Percentiles rank a stretch among this genome's conserved stretches.
Evolutionary conservation across 345 rosid species (phyloP).

Genomic region (Microcos paniculata): DNA sequence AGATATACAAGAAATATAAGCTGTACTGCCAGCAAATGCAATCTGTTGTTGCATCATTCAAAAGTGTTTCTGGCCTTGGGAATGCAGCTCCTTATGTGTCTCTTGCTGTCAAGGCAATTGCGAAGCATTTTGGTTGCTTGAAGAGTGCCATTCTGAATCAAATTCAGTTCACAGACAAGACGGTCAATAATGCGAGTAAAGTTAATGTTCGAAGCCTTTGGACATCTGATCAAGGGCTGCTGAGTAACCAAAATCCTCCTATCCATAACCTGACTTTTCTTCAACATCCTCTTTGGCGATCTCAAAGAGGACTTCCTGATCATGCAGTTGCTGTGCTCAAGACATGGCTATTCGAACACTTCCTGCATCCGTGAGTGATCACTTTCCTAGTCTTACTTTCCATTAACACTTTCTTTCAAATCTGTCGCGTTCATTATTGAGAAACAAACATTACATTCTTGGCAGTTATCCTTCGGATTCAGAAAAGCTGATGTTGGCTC

Average conservation of each 20-base stretch:
- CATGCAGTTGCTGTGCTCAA: slow-evolving; percentile 37
- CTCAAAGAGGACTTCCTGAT: slow-evolving; percentile 44
- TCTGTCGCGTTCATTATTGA: not conserved
- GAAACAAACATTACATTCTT: not conserved
- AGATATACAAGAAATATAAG: slow-evolving; percentile 41
- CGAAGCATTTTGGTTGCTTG: slow-evolving; percentile 35
- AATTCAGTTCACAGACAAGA: slow-evolving; percentile 28
- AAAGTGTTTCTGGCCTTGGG: slow-evolving; percentile 39
- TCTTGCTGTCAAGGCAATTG: slow-evolving; percentile 33
- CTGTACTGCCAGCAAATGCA: slow-evolving; percentile 38
- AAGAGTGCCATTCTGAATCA: slow-evolving; percentile 40
- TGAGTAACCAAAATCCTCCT: slow-evolving; percentile 11
- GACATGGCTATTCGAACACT: slow-evolving; percentile 44
- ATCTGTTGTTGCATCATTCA: slow-evolving; percentile 39
- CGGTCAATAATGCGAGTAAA: slow-evolving; percentile 12
- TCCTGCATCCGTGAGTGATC: slow-evolving; percentile 40
- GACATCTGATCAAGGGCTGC: slow-evolving; percentile 5
- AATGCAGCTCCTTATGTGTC: slow-evolving; percentile 39
- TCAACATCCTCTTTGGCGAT: slow-evolving; percentile 36
- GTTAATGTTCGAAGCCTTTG: slow-evolving; percentile 12
- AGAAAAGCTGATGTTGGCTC: slow-evolving; percentile 41
- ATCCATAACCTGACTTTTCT: slow-evolving; percentile 13
- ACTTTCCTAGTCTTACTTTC: not conserved
- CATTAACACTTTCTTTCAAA: not conserved
- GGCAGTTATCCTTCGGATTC: slow-evolving; percentile 39